These are phyloP conservation scores for Rhizopogon roseolus DNA, from an alignment of 768 basidiomycete species.

Conservation along the genomic window DNA sequence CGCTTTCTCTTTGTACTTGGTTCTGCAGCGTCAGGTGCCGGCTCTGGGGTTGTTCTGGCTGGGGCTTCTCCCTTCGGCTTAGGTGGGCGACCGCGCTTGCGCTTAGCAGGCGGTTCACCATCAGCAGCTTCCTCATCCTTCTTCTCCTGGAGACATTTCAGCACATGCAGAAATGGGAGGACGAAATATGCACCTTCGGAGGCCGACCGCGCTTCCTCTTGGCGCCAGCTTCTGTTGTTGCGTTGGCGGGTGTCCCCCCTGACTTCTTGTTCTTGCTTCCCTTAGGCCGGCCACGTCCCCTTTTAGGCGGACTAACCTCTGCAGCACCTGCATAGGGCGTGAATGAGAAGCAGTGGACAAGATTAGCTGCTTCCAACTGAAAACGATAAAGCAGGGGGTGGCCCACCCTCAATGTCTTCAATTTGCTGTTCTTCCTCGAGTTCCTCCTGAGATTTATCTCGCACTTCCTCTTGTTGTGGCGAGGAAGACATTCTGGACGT, in stretches of 20 bases:
- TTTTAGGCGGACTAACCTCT: slow-evolving; percentile 49
- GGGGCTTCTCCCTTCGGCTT: slow-evolving; percentile 52
- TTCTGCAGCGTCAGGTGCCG: slow-evolving; percentile 34
- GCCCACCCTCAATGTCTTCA: slow-evolving; percentile 27
- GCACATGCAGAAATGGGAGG: slow-evolving; percentile 5
- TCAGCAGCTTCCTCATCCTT: slow-evolving; percentile 42
- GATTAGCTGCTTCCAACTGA: slow-evolving; percentile 8
- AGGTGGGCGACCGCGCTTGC: slow-evolving; percentile 71
- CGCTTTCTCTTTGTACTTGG: slow-evolving; percentile 62
- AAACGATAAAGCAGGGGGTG: slow-evolving; percentile 7
- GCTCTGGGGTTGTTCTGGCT: slow-evolving; percentile 28
- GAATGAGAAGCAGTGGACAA: slow-evolving; percentile 14
- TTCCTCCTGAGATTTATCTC: slow-evolving; percentile 58
- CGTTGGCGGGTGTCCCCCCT: slow-evolving; percentile 27
- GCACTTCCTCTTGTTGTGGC: slow-evolving; percentile 47
- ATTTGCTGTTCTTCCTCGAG: slow-evolving; percentile 39
- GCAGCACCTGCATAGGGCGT: slow-evolving; percentile 32
- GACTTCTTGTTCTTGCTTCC: slow-evolving; percentile 77
- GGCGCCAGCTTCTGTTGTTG: slow-evolving; percentile 19
- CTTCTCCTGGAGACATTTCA: slow-evolving; percentile 26
- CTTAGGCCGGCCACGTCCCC: slow-evolving; percentile 84
- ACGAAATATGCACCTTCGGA: slow-evolving; percentile 38
- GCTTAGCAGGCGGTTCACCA: slow-evolving; percentile 53
- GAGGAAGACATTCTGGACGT: slow-evolving; percentile 55
- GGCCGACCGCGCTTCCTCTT: slow-evolving; percentile 49